Evolutionary conservation across 768 basidiomycete species (phyloP), one percentile per base, ranked within the genome.

Genomic region (Amanita rubescens): DNA sequence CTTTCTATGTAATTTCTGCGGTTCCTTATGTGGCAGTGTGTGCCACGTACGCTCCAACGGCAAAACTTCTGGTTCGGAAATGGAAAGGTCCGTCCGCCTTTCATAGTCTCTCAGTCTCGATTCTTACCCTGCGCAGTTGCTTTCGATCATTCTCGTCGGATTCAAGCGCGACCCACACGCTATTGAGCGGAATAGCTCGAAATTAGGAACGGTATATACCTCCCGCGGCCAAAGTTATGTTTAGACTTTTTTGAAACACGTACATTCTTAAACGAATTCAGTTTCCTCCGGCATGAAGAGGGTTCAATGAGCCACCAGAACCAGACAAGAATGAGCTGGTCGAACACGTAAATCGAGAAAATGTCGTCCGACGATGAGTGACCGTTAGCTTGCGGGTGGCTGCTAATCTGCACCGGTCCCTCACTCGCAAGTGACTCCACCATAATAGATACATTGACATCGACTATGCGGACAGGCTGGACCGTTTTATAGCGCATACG

Each of bases 221-320:
- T 53, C 20, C 51, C 51, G 22, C 30, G 39, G 4, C 51, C 51
- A 14, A n/a, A n/a, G n/a, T n/a, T n/a, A n/a, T n/a, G n/a, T n/a
- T 45, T 3, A 45, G 27, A 30, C 6, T n/a, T n/a, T n/a, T 3
- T 9, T 15, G 5, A n/a, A n/a, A n/a, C n/a, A 45, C 5, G 5
- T n/a, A 17, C 49, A 7, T 38, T 24, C 49, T 30, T 25, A n/a
- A 15, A 2, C 49, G 49, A 7, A 41, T 19, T 37, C 49, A 50
- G 35, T 50, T 20, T 2, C 37, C 49, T 2, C 19, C 14, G 12
- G 10, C 4, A 25, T 54, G 54, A 47, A 25, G 33, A 20, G 17
- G 41, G 12, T 20, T 55, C 46, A 22, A 55, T n/a, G 7, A 49
- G 14, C 54, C 54, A 55, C 54, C 54, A 55, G 1, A 22, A 1